Base-by-base conservation (phyloP, 768 basidiomycete species). In the Calocybe indica region DNA sequence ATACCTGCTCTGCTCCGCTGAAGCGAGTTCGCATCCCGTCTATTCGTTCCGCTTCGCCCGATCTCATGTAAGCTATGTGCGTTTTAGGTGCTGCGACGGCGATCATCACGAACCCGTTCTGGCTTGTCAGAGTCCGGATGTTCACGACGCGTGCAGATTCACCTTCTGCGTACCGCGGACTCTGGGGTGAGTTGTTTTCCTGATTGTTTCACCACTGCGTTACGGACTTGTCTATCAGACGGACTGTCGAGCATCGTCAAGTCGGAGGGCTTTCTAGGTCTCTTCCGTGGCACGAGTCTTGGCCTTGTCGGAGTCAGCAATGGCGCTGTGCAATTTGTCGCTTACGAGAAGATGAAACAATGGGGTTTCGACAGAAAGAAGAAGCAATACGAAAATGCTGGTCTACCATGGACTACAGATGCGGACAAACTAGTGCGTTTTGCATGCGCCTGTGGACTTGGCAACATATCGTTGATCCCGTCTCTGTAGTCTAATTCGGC, bases 81-180 rank as follows among this genome's bases (percentile, higher is more conserved):
- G 35, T 48, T 34, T 35, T 56, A 98, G 95, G 95, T 70, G 89
- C 94, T 9, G 83, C 82, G 12, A 96, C 94, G 3, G 93, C 96
- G 1, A 71, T 98, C 58, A 76, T 96, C 61, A 99, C 95, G 6
- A 98, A 99, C 64, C 96, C 95, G 0, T 82, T 97, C 56, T 98
- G 95, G 95, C 88, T 98, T 10, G 88, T 98, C 47, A 89, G 95
- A 70, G 94, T 96, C 7, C 82, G 96, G 50, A 93, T 97, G 83
- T 99, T 96, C 61, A 92, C 93, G 1, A 86, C 92, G 1, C 70
- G 69, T 7, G 64, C 77, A 29, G 74, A 78, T 47, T 79, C 84
- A 37, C 81, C 87, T 7, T 70, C 63, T 2, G 82, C 92, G 1
- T 97, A 97, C 64, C 79, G 82, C 12, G 82, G 85, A 7, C 71